phyloP scores from a whole-genome alignment of 2,329 filamentous ascomycete genomes.

The Colletotrichum brevisporum region DNA sequence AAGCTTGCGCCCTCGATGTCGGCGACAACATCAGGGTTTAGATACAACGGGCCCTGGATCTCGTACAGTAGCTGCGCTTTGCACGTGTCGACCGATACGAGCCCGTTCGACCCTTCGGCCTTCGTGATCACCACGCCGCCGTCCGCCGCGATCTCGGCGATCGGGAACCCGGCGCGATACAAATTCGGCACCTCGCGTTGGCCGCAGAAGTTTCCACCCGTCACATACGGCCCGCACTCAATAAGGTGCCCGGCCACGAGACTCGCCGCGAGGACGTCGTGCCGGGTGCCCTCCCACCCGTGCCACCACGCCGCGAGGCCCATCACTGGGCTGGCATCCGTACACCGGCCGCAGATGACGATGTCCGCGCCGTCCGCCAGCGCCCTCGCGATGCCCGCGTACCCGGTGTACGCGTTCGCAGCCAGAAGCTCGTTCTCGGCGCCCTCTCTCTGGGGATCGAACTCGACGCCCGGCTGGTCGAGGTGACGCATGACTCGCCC shows the following conservation, averaged over 20 bases:
- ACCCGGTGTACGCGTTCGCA: slow-evolving; percentile 68
- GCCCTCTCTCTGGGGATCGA: slow-evolving; percentile 7
- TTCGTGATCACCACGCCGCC: slow-evolving; percentile 54
- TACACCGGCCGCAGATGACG: slow-evolving; percentile 63
- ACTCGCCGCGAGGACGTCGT: slow-evolving; percentile 64
- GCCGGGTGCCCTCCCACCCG: slow-evolving; percentile 62
- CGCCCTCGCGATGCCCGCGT: slow-evolving; percentile 60
- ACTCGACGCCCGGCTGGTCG: slow-evolving; percentile 36
- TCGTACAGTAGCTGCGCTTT: slow-evolving; percentile 65
- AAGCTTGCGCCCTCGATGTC: slow-evolving; percentile 53
- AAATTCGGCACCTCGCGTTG: slow-evolving; percentile 55
- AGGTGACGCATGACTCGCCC: slow-evolving; percentile 40
- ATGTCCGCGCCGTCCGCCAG: slow-evolving; percentile 60
- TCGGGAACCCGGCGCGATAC: slow-evolving; percentile 52
- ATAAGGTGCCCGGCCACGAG: slow-evolving; percentile 68
- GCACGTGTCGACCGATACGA: slow-evolving; percentile 54
- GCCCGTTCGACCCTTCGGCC: slow-evolving; percentile 51
- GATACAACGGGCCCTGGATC: slow-evolving; percentile 61
- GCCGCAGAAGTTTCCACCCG: slow-evolving; percentile 68
- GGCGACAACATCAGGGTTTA: slow-evolving; percentile 65
- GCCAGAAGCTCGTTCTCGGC: slow-evolving; percentile 37
- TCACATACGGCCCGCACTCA: slow-evolving; percentile 68
- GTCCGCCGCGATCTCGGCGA: slow-evolving; percentile 53
- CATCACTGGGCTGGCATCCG: slow-evolving; percentile 67
- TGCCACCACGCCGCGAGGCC: slow-evolving; percentile 71